A percentile compares a stretch with the other conserved stretches of the same genome.
phyloP scores from a whole-genome alignment of 805 yeast genomes.

The Lachancea fermentati region DNA sequence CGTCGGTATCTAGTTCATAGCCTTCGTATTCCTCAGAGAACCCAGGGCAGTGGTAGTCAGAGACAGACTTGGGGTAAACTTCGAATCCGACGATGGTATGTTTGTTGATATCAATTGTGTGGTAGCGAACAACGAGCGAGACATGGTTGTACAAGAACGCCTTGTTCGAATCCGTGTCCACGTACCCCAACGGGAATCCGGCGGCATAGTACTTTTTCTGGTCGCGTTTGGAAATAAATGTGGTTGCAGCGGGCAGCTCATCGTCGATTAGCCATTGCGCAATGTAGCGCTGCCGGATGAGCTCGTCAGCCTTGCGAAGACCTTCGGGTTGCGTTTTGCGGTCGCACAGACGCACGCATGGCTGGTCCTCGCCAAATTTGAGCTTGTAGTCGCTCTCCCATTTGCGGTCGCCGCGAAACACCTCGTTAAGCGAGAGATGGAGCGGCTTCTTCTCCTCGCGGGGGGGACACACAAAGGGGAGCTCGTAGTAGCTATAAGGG shows the following conservation, averaged over 20 bases:
- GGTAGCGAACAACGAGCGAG: conserved; percentile 72
- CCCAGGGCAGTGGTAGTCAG: conserved; percentile 67
- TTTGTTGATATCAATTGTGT: conserved; percentile 40
- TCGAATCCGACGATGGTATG: conserved; percentile 82
- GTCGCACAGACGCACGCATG: conserved; percentile 66
- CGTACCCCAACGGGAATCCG: conserved; percentile 81
- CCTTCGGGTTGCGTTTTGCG: conserved; percentile 49
- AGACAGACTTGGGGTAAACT: conserved; percentile 78
- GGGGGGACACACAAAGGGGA: conserved; percentile 79
- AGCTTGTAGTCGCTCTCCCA: conserved; percentile 71
- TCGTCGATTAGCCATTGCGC: conserved; percentile 83
- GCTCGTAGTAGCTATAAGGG: conserved; percentile 70
- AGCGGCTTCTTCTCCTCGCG: conserved; percentile 48
- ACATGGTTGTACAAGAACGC: conserved; percentile 72
- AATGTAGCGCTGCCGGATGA: conserved; percentile 65
- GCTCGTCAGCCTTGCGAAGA: conserved; percentile 48
- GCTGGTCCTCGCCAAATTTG: conserved; percentile 54
- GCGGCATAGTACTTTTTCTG: conserved; percentile 70
- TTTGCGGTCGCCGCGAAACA: conserved; percentile 73
- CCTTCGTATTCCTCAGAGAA: conserved; percentile 55
- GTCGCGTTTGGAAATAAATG: conserved; percentile 55
- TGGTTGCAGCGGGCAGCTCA: conserved; percentile 77
- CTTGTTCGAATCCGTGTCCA: conserved; percentile 43
- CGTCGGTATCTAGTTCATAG: conserved; percentile 42
- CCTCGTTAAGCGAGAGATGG: conserved; percentile 67